Base-by-base conservation (phyloP, 805 yeast species). In the Ogataea pilisensis region DNA sequence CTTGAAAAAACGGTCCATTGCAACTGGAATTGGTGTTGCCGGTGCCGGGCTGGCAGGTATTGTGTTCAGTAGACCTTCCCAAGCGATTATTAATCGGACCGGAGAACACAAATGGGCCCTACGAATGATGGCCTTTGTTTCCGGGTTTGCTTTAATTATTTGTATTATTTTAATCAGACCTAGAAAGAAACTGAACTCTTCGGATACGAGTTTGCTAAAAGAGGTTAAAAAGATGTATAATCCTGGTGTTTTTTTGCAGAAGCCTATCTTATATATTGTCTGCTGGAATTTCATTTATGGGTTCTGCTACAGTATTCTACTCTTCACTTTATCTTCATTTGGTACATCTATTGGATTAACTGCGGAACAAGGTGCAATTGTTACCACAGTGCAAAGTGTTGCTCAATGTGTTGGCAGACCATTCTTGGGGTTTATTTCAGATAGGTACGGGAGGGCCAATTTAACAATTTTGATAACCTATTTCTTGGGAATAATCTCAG, bases 31-130 rank as follows among this genome's bases (percentile, higher is more conserved):
- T 20, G 66, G 74, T 2, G 61, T 72, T 20, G 51, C 70, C 18
- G 82, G 82, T 8, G 67, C 78, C 4, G 82, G 81, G 30, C 49
- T 74, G 1, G 78, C 80, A 25, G 82, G 80, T 43, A 65, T 73
- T 8, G 44, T 72, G 20, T 73, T 69, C 53, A 61, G 75, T 5
- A 51, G 73, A 36, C 61, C 73, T 0, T 60, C 64, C 9, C 65
- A 72, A 39, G 65, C 66, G 13, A 56, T 76, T 43, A 68, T 76
- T 13, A 51, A 60, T 5, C 60, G 55, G 13, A 61, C 68, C 8
- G 72, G 75, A 1, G 55, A 68, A 41, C 72, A 73, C 30, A 59
- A 54, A 38, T 70, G 75, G 77, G 74, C 78, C 4, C 55, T 73
- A 12, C 56, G 79, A 40, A 61, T 68, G 57, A 44, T 70, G 37